Base-by-base conservation (phyloP, 305 asterid species). In the Andrographis paniculata region DNA sequence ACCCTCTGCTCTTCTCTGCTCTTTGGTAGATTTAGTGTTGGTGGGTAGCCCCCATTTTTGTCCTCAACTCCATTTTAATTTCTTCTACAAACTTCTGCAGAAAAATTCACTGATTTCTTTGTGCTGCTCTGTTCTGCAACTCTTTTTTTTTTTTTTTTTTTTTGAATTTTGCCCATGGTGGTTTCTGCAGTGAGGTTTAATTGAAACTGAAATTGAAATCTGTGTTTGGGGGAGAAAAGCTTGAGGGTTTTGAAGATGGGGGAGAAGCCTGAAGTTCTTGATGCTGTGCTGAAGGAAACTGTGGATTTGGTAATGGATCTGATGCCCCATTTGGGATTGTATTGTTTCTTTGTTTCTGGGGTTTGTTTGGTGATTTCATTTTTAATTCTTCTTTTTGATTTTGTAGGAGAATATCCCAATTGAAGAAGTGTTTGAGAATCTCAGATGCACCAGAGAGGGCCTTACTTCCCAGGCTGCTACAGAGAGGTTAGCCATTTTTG, bases 261-360 rank as follows among this genome's bases (percentile, higher is more conserved):
- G 49, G 95, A 83, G 33, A 83, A 91, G 73, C 74, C 96, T 71
- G 96, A 91, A 74, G 94, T 82, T 72, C 68, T 91, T 28, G 99
- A 91, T 37, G 99, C 96, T 65, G 96, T 91, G 37, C 53, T 87
- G 79, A 91, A 77, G 72, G 99, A 91, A 54, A 87, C 94, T 41
- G 99, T 91, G 48, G 99, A 91, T 87, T 84, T 91, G 96, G 99
- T 87, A 83, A 85, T 72, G 91, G 96, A 87, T 84, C 92, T 84
- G 76, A 13, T 51, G n/a, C 42, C 49, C 54, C 43, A 7, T 24
- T 37, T 41, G 56, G 45, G 35, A 35, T 19, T 52, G 65, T 63
- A 51, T 24, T 47, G 61, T 52, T 48, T 39, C 13, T 0, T 13
- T n/a, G 28, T 14, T 36, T 45, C 45, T 18, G n/a, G 12, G n/a